Percentiles rank a stretch among this genome's conserved stretches.
phyloP scores from a whole-genome alignment of 768 basidiomycete genomes.

The Tephrocybe sp. region DNA sequence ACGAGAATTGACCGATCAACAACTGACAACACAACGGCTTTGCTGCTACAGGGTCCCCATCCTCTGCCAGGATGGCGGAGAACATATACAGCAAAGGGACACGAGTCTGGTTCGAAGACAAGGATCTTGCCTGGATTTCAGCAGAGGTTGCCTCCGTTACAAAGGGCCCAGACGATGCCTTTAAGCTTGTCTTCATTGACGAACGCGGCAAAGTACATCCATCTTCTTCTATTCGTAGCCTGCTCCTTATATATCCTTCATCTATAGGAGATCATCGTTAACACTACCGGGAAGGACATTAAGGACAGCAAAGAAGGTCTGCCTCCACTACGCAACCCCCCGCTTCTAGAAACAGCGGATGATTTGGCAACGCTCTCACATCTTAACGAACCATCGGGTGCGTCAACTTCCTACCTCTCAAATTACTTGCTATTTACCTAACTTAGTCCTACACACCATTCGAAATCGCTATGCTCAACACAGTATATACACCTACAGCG shows the following conservation, averaged over 20 bases:
- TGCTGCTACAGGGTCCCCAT: constrained; percentile 12
- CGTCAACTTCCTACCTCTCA: constrained; percentile 17
- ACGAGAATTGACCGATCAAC: too few relatives aligned
- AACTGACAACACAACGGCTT: constrained; percentile 15
- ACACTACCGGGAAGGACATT: constrained; percentile 79
- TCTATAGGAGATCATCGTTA: constrained; percentile 71
- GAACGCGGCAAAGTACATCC: constrained; percentile 84
- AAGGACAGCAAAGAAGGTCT: constrained; percentile 77
- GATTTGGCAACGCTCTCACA: constrained; percentile 98
- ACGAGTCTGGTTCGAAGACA: constrained; percentile 92
- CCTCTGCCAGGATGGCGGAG: constrained; percentile 65
- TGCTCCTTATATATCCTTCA: constrained; percentile 9
- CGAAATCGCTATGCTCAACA: constrained; percentile 95
- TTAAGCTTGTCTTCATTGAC: constrained; percentile 85
- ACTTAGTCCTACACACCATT: constrained; percentile 90
- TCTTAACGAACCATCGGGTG: constrained; percentile 96
- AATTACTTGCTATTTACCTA: constrained; percentile 1
- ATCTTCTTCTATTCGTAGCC: constrained; percentile 13
- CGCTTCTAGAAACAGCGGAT: constrained; percentile 93
- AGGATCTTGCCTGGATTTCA: constrained; percentile 92
- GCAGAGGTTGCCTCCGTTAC: constrained; percentile 74
- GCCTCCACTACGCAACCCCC: constrained; percentile 95
- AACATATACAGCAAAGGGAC: constrained; percentile 91
- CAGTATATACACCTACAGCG: constrained; percentile 98
- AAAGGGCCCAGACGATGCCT: constrained; percentile 66